Evolutionary conservation across 208 protist species (phyloP), one percentile per base, ranked within the genome.

Genomic region (Kentomonas sorsogonicus): DNA sequence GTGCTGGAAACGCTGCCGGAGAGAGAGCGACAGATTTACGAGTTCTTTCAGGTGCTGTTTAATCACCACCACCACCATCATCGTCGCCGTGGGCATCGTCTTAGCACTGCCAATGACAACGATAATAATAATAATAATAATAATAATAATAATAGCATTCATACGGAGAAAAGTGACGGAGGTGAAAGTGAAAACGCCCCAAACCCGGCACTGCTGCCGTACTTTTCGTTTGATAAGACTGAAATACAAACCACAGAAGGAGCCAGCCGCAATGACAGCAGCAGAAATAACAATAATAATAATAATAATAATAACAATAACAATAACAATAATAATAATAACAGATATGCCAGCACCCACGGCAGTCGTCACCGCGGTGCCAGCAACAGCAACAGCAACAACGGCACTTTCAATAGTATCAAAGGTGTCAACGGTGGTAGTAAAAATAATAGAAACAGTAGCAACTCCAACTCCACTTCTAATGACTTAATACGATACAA

Each of bases 221-320:
- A 16, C 43, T 47, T 27, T 16, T 16, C 43, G 9, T 47, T 47
- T 47, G 18, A 47, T 27, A 22, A 16, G 9, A 27, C 18, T 47
- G 18, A 16, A 47, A 22, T 27, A 6, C 18, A 16, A 5, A 47
- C 18, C 36, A 16, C 36, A 16, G 16, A n/a, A 40, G 36, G 36
- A 10, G 11, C 10, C 11, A 16, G 16, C 36, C 36, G 36, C 10
- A 16, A 40, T 40, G 36, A n/a, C 10, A 40, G 10, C 36, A 10
- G 10, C 16, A 16, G 36, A 10, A 16, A n/a, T 16, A 40, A 40
- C 43, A 47, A 18, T 20, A 5, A 47, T 20, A 47, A 47, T 47
- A 47, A 47, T 22, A 47, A 47, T 47, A 47, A 9, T 47, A 47
- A 23, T 47, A 47, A 47, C 26, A 47, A 47, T 16, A 47, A 16